Base-by-base conservation (phyloP, 306 rosid genomes). In the Vigna unguiculata region DNA sequence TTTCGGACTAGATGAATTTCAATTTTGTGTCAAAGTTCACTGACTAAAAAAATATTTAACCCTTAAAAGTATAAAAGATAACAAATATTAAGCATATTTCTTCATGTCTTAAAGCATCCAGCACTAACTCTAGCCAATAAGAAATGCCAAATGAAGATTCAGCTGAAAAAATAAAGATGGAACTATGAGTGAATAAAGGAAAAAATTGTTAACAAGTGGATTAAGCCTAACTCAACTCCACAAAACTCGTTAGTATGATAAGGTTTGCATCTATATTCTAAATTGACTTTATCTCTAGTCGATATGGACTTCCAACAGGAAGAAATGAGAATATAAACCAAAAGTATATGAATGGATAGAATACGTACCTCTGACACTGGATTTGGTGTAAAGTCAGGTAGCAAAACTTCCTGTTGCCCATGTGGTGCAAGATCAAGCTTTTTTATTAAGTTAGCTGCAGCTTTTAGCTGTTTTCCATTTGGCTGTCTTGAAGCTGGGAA, bases 351-450 rank as follows among this genome's bases (percentile, higher is more conserved):
- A 59, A 32, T 58, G 20, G 78, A 72, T 58, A 30, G 82, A 85
- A 81, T 78, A 78, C 38, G 30, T 79, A 91, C 98, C 94, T 92
- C 96, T 24, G 91, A 76, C 59, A 90, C 83, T 76, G 95, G 98
- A 83, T 91, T 94, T 63, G 96, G 97, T 17, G 95, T 94, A 51
- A 88, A 77, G 77, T 88, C 90, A 24, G 97, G 98, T 51, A 13
- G 90, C 70, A 91, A 83, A 86, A 71, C 82, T 87, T 91, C 94
- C 82, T 86, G 84, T 78, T 85, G 80, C 40, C 85, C 95, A 14
- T 84, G 53, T 5, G 93, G 93, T 71, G 92, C 92, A 64, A 94
- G 93, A 83, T 94, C 96, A 71, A 94, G 80, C 87, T 84, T 78
- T 59, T 80, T 88, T 24, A 94, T 87, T 3, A 91, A 89, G 80